Percentiles rank a stretch among this genome's conserved stretches.
These are phyloP conservation scores for Lachnellula willkommii DNA, from an alignment of 2,329 filamentous ascomycete species.

Conservation along the genomic window DNA sequence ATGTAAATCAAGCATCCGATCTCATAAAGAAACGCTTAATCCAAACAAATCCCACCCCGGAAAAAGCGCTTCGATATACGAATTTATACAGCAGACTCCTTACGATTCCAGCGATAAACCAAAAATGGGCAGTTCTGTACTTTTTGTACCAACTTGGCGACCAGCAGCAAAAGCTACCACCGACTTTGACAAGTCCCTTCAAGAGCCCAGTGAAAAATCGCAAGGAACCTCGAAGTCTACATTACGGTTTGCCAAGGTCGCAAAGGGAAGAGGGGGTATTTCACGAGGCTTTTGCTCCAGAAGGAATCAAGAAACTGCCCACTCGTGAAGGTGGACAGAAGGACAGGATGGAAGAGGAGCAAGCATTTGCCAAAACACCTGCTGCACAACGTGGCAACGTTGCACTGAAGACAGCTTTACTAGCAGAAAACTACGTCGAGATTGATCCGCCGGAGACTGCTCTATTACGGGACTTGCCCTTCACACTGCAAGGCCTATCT, in stretches of 20 bases:
- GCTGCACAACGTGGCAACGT: conserved; percentile 25
- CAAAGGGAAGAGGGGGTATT: conserved; percentile 35
- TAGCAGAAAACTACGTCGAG: conserved; percentile 52
- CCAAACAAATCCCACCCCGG: conserved; percentile 66
- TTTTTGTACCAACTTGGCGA: conserved; percentile 81
- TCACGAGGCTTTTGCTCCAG: conserved; percentile 48
- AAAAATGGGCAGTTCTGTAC: conserved; percentile 96
- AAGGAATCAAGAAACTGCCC: conserved; percentile 38
- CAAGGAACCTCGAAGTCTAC: conserved; percentile 15
- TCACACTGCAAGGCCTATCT: conserved; percentile 86
- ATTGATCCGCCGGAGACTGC: conserved; percentile 59
- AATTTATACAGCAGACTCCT: conserved; percentile 87
- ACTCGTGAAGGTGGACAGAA: conserved; percentile 29
- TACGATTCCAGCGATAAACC: conserved; percentile 83
- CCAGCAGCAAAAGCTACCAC: conserved; percentile 33
- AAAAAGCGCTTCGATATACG: conserved; percentile 75
- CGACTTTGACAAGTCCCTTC: conserved; percentile 29
- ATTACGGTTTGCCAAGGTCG: conserved; percentile 22
- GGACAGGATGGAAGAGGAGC: conserved; percentile 30
- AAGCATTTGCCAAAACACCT: conserved; percentile 24
- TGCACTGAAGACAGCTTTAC: conserved; percentile 46
- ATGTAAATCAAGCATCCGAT: conserved; percentile 85
- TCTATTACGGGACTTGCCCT: conserved; percentile 76
- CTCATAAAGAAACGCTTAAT: conserved; percentile 86
- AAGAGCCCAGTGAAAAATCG: conserved; percentile 27